Base-by-base conservation (phyloP, 257 asterid species). In the Craterostigma plantagineum region DNA sequence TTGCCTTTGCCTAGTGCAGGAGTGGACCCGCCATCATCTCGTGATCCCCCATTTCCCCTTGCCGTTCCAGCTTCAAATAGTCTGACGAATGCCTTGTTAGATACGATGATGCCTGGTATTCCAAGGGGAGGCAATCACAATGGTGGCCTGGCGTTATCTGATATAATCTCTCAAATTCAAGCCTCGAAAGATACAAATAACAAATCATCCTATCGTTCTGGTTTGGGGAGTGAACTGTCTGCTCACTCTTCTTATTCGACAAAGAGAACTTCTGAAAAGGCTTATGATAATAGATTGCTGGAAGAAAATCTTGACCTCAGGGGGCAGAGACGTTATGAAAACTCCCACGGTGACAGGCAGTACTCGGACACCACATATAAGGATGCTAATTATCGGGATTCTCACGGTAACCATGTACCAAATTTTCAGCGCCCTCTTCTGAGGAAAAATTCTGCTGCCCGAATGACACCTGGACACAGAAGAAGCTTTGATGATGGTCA, bases 1-100 rank as follows among this genome's bases (percentile, higher is more conserved):
- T 55, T 63, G 38, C 16, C 8, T 10, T 74, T 79, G 62, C 71
- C 92, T 82, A 76, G 94, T 73, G 94, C 99, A 90, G 99, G 99
- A 75, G 96, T 79, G 69, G 99, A 90, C 71, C 74, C 87, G 15
- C 99, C 99, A 63, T 90, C 99, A 46, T 79, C 99, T 60, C 95
- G 99, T 73, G 95, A 90, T 70, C 95, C 96, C 40, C 99, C 92
- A 48, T 79, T 64, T 59, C 99, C 99, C 64, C 75, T 75, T 65
- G 99, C 98, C 51, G 92, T 74, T 65, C 93, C 98, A 17, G 94
- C 95, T 41, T 81, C 97, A 51, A 72, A 69, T 63, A 79, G 77
- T 46, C 73, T 70, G 37, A 33, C 83, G 51, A 60, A 59, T 42
- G 65, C 99, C 58, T 68, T 71, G 38, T 46, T 66, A 18, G 92